phyloP scores from a whole-genome alignment of 805 yeast species.

The Starmera dryadoides region DNA sequence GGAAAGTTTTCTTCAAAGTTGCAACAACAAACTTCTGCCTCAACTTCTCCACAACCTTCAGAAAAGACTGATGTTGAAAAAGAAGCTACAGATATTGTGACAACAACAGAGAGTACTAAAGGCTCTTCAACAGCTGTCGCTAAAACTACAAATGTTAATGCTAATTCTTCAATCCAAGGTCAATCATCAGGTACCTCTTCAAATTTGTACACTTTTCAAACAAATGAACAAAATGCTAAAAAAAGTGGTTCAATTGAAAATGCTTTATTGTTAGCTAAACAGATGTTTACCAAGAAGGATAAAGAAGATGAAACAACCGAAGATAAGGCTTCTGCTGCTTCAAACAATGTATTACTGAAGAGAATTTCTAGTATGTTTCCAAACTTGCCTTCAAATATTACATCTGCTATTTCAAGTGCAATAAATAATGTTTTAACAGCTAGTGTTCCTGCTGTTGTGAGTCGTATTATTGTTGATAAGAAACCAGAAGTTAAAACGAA shows the following conservation, averaged over 20 bases:
- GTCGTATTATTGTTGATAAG: neutral
- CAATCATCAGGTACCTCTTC: neutral
- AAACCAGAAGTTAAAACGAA: neutral
- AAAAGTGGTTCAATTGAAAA: neutral
- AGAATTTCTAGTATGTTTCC: constrained; percentile 18
- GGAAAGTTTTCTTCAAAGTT: constrained; percentile 20
- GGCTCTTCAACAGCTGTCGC: neutral
- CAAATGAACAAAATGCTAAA: neutral
- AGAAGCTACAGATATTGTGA: too few relatives aligned
- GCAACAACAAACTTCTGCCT: constrained; percentile 1
- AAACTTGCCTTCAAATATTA: constrained; percentile 15
- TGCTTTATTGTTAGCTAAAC: constrained; percentile 1
- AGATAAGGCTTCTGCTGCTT: neutral
- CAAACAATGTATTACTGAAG: constrained; percentile 10
- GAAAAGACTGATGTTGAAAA: neutral
- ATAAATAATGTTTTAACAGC: constrained; percentile 15
- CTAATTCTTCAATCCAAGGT: neutral
- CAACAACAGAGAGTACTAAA: neutral
- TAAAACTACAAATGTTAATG: too few relatives aligned
- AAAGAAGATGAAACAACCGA: neutral
- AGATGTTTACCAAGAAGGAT: neutral
- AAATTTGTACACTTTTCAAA: neutral
- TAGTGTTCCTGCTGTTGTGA: neutral
- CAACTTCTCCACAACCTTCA: constrained; percentile 1
- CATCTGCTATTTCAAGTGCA: constrained; percentile 16